Evolutionary conservation across 108 stramenopile genomes (phyloP), one percentile per base, ranked within the genome.

Genomic region (Fistulifera solaris): DNA sequence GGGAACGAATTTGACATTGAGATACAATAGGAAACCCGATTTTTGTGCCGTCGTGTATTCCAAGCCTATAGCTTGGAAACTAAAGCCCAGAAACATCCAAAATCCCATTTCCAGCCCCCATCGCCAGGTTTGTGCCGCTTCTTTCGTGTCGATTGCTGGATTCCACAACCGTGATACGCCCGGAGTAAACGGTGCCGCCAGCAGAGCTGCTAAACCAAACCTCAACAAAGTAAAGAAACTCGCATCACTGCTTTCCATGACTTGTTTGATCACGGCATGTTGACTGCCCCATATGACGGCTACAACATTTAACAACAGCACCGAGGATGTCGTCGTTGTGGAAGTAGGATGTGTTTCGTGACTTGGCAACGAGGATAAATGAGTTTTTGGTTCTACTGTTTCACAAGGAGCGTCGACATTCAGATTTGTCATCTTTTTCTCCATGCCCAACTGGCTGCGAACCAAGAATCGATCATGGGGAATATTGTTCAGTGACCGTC

Each of bases 1-100:
- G 17, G 91, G 91, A 4, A 93, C 92, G 57, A 93, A 73, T 58
- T 93, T 93, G 27, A 89, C 87, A 63, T 93, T 93, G 35, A 93
- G 61, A 59, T 93, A 93, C 18, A 89, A 58, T 18, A 93, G 65
- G 55, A 93, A 89, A 2, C 86, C 92, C 0, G 83, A 85, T 23
- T 85, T 72, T 40, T 81, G 81, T 10, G 92, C 92, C 11, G 87
- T 89, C 18, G 85, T 93, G 2, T 69, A 78, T 44, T 78, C 73
- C 0, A 93, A 65, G 3, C 87, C 87, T 61, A 93, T 71, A 38
- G 92, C 82, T 70, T 90, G 88, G 56, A 92, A 84, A 17, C 77
- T 74, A 66, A 86, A 92, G 14, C 90, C 90, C 4, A 92, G 68
- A 54, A 92, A 87, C 84, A 88, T 87, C 70, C 83, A 92, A 7